Percentiles rank a stretch among this genome's conserved stretches.
These are phyloP conservation scores for Naganishia randhawae DNA, from an alignment of 768 basidiomycete species.

Conservation along the genomic window DNA sequence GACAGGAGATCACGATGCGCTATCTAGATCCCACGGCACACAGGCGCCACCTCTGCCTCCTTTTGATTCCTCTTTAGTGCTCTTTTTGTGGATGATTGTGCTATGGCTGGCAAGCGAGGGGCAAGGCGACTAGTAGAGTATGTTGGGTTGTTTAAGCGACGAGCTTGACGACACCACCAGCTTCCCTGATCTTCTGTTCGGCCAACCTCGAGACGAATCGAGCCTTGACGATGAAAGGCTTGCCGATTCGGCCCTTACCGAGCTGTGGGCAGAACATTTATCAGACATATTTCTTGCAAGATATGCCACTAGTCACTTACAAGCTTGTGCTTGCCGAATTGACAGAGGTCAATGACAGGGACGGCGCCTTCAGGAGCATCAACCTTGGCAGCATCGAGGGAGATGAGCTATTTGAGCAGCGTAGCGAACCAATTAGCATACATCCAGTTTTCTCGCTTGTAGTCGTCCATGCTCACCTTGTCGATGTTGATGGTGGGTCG, in stretches of 20 bases:
- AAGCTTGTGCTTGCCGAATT: conserved; percentile 50
- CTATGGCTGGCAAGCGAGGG: conserved; percentile 13
- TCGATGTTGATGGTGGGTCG: conserved; percentile 97
- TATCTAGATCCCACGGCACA: conserved; percentile 18
- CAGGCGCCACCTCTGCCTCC: conserved; percentile 17
- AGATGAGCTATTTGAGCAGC: conserved; percentile 45
- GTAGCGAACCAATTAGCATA: neutral
- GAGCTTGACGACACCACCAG: conserved; percentile 85
- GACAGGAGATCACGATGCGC: conserved; percentile 22
- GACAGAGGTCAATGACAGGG: conserved; percentile 77
- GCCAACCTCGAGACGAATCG: conserved; percentile 86
- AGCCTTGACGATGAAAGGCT: conserved; percentile 95
- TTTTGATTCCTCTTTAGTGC: conserved; percentile 20
- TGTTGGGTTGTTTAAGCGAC: conserved; percentile 62
- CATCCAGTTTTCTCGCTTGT: neutral
- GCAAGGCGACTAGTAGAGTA: neutral
- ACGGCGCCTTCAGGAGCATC: conserved; percentile 56
- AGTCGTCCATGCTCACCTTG: conserved; percentile 55
- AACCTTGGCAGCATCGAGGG: conserved; percentile 49
- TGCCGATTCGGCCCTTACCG: conserved; percentile 80
- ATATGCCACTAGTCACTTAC: conserved; percentile 37
- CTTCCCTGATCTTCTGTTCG: conserved; percentile 61
- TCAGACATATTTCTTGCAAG: neutral
- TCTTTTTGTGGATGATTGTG: conserved; percentile 15
- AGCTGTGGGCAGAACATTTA: conserved; percentile 51